Base-by-base conservation (phyloP, 352 stramenopile genomes). In the Globisporangium polare region DNA sequence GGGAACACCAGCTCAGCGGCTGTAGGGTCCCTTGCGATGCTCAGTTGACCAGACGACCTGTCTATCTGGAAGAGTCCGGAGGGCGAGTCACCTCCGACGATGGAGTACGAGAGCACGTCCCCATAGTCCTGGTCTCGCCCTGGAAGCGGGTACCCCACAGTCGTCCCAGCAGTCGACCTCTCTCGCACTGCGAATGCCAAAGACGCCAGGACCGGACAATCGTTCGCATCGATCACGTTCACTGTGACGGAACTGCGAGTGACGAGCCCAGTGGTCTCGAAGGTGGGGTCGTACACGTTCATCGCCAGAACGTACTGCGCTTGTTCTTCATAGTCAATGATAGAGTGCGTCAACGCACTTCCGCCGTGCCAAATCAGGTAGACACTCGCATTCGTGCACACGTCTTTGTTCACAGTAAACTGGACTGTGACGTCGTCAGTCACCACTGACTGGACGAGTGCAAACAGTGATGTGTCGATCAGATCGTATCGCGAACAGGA, bases 401-500 rank as follows among this genome's bases (percentile, higher is more conserved):
- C 2, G 5, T 22, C 18, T 53, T 55, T 62, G 45, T 7, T 13
- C 4, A 50, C 20, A 1, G 20, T 18, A 6, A 17, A 9, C 8
- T 55, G 56, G 33, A 37, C 12, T 3, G 47, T 13, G 45, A 47
- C 22, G 3, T 45, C 56, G 20, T 56, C 33, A 22, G 10, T 2
- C 3, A 29, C 8, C 15, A 49, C 17, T 27, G 45, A 17, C 31
- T 55, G 42, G 3, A 54, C 20, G 3, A 62, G 20, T 18, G 31
- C 27, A 17, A 62, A 62, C 45, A 62, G 45, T n/a, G 45, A 54
- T 22, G 20, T 60, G 10, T 59, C 66, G 0, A 72, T 35, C 18
- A 85, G 73, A 47, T 69, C 45, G 52, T 85, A 89, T 29, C 64
- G 74, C n/a, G 68, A 73, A 27, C 77, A 89, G 2, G 76, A 82